Evolutionary conservation across 768 basidiomycete species (phyloP).

Genomic region (Amanita fuliginea): DNA sequence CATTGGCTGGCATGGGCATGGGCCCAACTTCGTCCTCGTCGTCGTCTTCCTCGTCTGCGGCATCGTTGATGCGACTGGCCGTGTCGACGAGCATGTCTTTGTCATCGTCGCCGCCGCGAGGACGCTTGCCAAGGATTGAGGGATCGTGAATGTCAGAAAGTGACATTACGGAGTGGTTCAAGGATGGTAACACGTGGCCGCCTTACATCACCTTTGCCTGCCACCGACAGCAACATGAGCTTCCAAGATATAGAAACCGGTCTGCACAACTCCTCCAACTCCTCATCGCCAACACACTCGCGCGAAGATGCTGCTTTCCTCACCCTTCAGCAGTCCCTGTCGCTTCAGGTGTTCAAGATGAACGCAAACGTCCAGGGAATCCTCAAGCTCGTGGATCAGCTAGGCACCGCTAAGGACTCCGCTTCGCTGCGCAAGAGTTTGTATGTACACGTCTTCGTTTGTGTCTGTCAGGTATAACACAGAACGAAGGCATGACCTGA

Average conservation of each 20-base stretch:
- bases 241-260: slow-evolving; percentile 49
- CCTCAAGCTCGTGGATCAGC: slow-evolving; percentile 89
- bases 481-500: slow-evolving; percentile 64
- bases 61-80: slow-evolving; percentile 4
- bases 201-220: slow-evolving; percentile 1
- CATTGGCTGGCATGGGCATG: slow-evolving; percentile 66
- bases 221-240: slow-evolving; percentile 26
- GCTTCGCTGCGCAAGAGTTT: slow-evolving; percentile 70
- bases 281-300: slow-evolving; percentile 26
- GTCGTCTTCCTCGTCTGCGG: slow-evolving; percentile 33
- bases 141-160: slow-evolving; percentile 16
- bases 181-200: slow-evolving; percentile 4
- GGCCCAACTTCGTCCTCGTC: slow-evolving; percentile 63
- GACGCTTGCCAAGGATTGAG: slow-evolving; percentile 56
- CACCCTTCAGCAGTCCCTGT: slow-evolving; percentile 66
- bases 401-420: slow-evolving; percentile 79
- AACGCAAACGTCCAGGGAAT: slow-evolving; percentile 96
- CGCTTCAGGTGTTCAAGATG: slow-evolving; percentile 97
- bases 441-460: slow-evolving; percentile 36
- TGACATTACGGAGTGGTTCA: not conserved
- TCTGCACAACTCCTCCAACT: slow-evolving; percentile 22
- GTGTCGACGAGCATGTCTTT: slow-evolving; percentile 6
- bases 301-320: slow-evolving; percentile 68
- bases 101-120: slow-evolving; percentile 25
- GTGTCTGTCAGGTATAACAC: not conserved